Conservation (phyloP, 495 filamentous ascomycete genomes). For the Peziza echinospora region DNA sequence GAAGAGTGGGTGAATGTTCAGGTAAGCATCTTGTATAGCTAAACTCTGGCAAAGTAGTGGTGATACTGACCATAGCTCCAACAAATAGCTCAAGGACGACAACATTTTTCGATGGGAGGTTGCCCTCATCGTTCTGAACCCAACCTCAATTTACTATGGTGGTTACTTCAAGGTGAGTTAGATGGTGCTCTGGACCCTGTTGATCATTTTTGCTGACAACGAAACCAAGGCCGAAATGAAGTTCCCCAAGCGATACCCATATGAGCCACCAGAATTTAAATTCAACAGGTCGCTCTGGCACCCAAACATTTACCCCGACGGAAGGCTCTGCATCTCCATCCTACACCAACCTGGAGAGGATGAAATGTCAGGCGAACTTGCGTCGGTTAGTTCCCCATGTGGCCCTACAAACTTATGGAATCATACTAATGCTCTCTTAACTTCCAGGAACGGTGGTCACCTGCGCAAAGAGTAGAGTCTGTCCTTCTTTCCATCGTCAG, state of each 20-base stretch:
- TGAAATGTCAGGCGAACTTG: constrained; percentile 70
- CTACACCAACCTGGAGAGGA: constrained; percentile 83
- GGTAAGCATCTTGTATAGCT: constrained; percentile 26
- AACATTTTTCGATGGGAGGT: constrained; percentile 74
- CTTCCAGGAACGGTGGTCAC: constrained; percentile 63
- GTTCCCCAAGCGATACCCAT: constrained; percentile 80
- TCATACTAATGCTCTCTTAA: neutral
- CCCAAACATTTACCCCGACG: constrained; percentile 82
- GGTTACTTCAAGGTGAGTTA: constrained; percentile 63
- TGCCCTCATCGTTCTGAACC: constrained; percentile 76
- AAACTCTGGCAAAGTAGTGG: neutral
- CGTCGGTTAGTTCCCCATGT: constrained; percentile 23
- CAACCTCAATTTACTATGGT: constrained; percentile 74
- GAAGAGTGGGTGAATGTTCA: constrained; percentile 90
- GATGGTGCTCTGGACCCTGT: constrained; percentile 1
- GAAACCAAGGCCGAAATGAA: constrained; percentile 46
- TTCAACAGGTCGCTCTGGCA: constrained; percentile 69
- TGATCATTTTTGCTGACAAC: neutral
- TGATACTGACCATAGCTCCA: constrained; percentile 4
- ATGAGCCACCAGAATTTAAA: constrained; percentile 73
- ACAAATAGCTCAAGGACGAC: constrained; percentile 42
- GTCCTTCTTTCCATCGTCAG: constrained; percentile 81
- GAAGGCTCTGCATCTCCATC: constrained; percentile 88
- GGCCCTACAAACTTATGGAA: neutral
- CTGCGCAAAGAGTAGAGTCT: constrained; percentile 78